Base-by-base conservation (phyloP, 306 rosid species). In the Mimosa pudica region DNA sequence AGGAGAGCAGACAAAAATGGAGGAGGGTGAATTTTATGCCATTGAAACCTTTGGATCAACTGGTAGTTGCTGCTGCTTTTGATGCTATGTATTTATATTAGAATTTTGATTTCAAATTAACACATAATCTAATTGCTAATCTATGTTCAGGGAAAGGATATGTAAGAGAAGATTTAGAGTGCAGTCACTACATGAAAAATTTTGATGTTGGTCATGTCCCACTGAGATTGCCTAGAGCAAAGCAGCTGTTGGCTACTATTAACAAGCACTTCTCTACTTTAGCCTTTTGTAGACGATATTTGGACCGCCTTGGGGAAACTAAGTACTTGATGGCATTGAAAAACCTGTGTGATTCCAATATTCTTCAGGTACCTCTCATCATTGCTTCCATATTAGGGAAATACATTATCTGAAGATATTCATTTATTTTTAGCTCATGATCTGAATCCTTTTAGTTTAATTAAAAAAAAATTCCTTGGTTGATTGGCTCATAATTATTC, bases 1-100 rank as follows among this genome's bases (percentile, higher is more conserved):
- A 48, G 98, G 98, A 82, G 98, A 95, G 89, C 97, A 94, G 86
- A 94, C 97, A 24, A 94, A 94, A 77, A 94, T 94, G 98, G 98
- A 94, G 87, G 98, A 94, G 95, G 98, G 98, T 41, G 98, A 95
- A 89, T 91, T 92, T 82, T 95, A 86, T 42, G 98, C 98, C 12
- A 95, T 95, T 51, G 98, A 95, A 88, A 95, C 98, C 42, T 95
- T 95, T 74, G 98, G 75, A 49, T 95, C 98, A 79, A 95, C 98
- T 51, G 98, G 98, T 95, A 86, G 81, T 80, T 58, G 70, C 17
- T 73, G 69, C 76, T 81, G 77, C 78, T 83, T 65, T 42, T 6
- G 49, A 24, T 64, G 76, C 64, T 71, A 42, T 47, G 48, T 57
- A 5, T 73, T 42, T 20, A 36, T 73, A 24, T 76, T 66, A 49